A percentile compares a stretch with the other conserved stretches of the same genome.
phyloP scores from a whole-genome alignment of 495 filamentous ascomycete species.

The Penicillium desertorum region DNA sequence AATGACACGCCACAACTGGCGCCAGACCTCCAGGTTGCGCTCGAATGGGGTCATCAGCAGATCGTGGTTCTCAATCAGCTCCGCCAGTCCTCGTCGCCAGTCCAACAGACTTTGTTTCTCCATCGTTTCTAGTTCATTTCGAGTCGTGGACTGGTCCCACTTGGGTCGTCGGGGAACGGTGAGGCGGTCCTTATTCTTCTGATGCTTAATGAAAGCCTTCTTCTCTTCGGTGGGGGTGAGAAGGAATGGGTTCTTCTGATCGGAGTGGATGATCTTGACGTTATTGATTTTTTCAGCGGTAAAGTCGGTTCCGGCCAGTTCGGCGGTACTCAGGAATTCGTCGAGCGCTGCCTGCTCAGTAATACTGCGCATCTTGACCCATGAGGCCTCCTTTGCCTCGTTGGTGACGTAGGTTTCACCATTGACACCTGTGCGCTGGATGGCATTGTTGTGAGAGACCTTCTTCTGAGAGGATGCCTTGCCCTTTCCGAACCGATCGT shows the following conservation, averaged over 20 bases:
- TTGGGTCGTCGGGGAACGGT: conserved; percentile 87
- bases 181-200: conserved; percentile 68
- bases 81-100: conserved; percentile 88
- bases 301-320: conserved; percentile 96
- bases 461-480: conserved; percentile 72
- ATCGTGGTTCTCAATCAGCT: conserved; percentile 89
- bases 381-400: conserved; percentile 44
- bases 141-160: conserved; percentile 84
- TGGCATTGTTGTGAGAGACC: conserved; percentile 60
- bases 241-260: conserved; percentile 93
- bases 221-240: conserved; percentile 86
- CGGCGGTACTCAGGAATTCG: conserved; percentile 80
- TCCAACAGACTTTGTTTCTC: conserved; percentile 81
- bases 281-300: conserved; percentile 98
- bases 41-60: conserved; percentile 98
- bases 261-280: conserved; percentile 94
- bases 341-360: conserved; percentile 97
- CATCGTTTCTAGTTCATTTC: conserved; percentile 70
- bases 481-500: conserved; percentile 87
- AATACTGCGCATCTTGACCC: conserved; percentile 91
- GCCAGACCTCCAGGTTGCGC: conserved; percentile 96
- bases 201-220: conserved; percentile 73
- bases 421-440: conserved; percentile 44
- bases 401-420: conserved; percentile 53
- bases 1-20: conserved; percentile 97